Conservation (phyloP, 768 basidiomycete species). For the Astraeus odoratus region DNA sequence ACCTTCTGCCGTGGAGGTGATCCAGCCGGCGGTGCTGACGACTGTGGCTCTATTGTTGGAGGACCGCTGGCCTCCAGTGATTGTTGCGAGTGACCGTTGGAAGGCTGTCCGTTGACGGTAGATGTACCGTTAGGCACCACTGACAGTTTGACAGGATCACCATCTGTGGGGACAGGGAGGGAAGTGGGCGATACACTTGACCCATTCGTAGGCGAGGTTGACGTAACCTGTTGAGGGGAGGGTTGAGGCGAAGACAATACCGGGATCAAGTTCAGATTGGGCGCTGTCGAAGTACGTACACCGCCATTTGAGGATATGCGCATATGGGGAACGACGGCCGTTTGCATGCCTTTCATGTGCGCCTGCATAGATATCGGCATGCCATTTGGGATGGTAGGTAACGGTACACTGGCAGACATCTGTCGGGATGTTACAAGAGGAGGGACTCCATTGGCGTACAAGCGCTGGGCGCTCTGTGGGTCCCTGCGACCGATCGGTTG, state of each 20-base stretch:
- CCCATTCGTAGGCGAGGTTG: neutral
- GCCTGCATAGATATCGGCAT: slow-evolving; percentile 54
- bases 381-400: slow-evolving; percentile 31
- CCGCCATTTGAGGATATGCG: slow-evolving; percentile 46
- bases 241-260: neutral
- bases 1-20: neutral
- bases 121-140: neutral
- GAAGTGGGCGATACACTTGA: neutral
- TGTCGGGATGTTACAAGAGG: slow-evolving; percentile 18
- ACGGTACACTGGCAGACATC: slow-evolving; percentile 14
- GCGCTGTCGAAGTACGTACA: neutral
- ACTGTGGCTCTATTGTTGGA: neutral
- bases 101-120: neutral
- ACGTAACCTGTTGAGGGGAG: neutral
- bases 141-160: neutral
- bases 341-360: slow-evolving; percentile 50
- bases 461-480: slow-evolving; percentile 15
- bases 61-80: neutral
- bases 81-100: neutral
- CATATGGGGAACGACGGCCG: slow-evolving; percentile 41
- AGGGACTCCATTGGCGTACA: slow-evolving; percentile 20
- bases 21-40: neutral
- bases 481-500: slow-evolving; percentile 24
- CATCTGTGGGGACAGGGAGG: neutral
- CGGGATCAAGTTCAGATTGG: neutral